These are phyloP conservation scores for Rhynchosporium agropyri DNA, from an alignment of 2,329 filamentous ascomycete species.

Conservation along the genomic window DNA sequence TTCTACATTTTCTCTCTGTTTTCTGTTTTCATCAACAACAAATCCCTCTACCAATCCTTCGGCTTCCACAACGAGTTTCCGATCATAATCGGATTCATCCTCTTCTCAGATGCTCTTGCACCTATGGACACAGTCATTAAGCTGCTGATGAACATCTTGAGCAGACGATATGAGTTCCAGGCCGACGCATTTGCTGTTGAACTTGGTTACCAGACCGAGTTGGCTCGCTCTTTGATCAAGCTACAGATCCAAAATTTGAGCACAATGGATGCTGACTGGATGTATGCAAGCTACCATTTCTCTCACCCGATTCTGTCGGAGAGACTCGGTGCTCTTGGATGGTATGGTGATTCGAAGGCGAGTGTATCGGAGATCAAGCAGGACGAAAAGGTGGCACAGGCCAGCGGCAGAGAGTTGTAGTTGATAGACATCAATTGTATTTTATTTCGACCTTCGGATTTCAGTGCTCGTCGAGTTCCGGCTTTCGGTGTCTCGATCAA, in stretches of 20 bases:
- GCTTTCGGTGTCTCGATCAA: too few species aligned
- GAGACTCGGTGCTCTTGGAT: constrained; percentile 86
- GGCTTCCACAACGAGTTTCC: constrained; percentile 83
- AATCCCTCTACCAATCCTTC: constrained; percentile 86
- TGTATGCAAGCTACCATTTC: constrained; percentile 98
- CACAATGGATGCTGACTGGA: constrained; percentile 98
- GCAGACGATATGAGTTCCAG: constrained; percentile 93
- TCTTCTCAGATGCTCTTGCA: constrained; percentile 95
- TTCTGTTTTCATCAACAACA: constrained; percentile 96
- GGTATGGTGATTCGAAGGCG: constrained; percentile 68
- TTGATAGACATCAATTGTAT: constrained; percentile 26
- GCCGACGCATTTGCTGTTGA: constrained; percentile 87
- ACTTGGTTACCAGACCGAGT: constrained; percentile 80
- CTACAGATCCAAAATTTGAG: constrained; percentile 97
- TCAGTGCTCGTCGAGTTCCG: neutral
- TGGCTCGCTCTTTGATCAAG: constrained; percentile 89
- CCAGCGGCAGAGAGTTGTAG: constrained; percentile 76
- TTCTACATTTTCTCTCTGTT: constrained; percentile 97
- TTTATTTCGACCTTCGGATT: neutral
- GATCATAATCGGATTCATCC: constrained; percentile 94
- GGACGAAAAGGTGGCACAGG: constrained; percentile 65
- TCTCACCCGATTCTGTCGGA: constrained; percentile 96
- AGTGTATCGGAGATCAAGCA: constrained; percentile 53
- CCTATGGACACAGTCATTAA: constrained; percentile 96
- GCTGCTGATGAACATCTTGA: constrained; percentile 93